Percentiles rank a stretch among this genome's conserved stretches.
Evolutionary conservation across 2,329 filamentous ascomycete genomes (phyloP).

Genomic region (Trichothecium roseum): DNA sequence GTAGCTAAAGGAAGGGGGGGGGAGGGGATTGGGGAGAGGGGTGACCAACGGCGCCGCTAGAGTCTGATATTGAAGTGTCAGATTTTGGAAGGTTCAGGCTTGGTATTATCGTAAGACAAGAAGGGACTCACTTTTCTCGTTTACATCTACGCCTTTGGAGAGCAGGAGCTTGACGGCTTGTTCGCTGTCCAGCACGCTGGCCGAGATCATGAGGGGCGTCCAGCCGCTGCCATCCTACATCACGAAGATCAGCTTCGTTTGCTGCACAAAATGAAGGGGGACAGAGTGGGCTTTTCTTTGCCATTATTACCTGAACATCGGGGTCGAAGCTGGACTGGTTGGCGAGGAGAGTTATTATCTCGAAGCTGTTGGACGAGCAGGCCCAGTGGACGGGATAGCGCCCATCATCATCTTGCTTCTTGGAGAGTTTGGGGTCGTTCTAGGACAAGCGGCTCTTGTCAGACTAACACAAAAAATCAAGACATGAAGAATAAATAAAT

Average conservation of each 20-base stretch:
- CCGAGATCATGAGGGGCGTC: conserved; percentile 78
- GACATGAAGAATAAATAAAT: too few relatives aligned
- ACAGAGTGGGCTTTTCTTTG: background rate
- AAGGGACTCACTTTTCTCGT: conserved; percentile 51
- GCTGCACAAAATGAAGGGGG: background rate
- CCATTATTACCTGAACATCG: conserved; percentile 71
- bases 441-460: conserved; percentile 27
- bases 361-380: conserved; percentile 66
- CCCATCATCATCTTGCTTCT: conserved; percentile 69
- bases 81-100: background rate
- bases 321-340: conserved; percentile 68
- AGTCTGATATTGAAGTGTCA: conserved; percentile 31
- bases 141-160: conserved; percentile 59
- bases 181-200: conserved; percentile 63
- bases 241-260: background rate
- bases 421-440: conserved; percentile 71
- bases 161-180: conserved; percentile 58
- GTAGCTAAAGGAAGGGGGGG: background rate
- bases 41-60: conserved; percentile 48
- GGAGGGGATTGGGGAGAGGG: background rate
- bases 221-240: conserved; percentile 64
- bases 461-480: too few relatives aligned
- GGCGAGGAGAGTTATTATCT: conserved; percentile 64
- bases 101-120: background rate
- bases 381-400: conserved; percentile 94